Evolutionary conservation across 495 filamentous ascomycete genomes (phyloP).

Genomic region (Ascodesmis nigricans): DNA sequence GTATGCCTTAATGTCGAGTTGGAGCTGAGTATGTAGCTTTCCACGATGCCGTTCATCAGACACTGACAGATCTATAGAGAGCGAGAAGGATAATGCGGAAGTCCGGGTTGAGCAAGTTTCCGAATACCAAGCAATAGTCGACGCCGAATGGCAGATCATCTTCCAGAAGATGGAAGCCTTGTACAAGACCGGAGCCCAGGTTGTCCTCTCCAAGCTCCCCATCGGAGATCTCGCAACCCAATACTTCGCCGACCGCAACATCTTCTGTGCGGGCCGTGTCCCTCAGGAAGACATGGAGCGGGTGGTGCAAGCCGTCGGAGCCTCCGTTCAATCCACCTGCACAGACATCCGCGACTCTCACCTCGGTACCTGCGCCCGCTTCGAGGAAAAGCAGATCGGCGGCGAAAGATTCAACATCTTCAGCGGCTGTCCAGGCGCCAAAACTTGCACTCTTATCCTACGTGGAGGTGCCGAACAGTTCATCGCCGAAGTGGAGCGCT

Average conservation of each 20-base stretch:
- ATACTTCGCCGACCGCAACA: slow-evolving; percentile 88
- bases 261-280: slow-evolving; percentile 95
- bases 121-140: slow-evolving; percentile 97
- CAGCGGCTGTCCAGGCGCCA: slow-evolving; percentile 78
- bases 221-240: slow-evolving; percentile 96
- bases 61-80: slow-evolving; percentile 28
- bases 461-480: slow-evolving; percentile 96
- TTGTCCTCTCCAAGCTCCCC: slow-evolving; percentile 88
- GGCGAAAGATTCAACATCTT: slow-evolving; percentile 97
- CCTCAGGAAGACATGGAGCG: slow-evolving; percentile 86
- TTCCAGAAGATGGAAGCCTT: slow-evolving; percentile 94
- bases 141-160: slow-evolving; percentile 99
- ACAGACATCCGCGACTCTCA: slow-evolving; percentile 80
- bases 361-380: slow-evolving; percentile 70
- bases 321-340: slow-evolving; percentile 82
- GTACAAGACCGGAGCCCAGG: slow-evolving; percentile 81
- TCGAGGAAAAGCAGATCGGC: slow-evolving; percentile 93
- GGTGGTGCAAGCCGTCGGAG: slow-evolving; percentile 83
- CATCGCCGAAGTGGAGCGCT: slow-evolving; percentile 94
- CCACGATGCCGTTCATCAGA: no score
- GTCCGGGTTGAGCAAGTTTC: slow-evolving; percentile 95
- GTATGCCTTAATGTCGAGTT: slow-evolving; percentile 93
- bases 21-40: slow-evolving; percentile 45
- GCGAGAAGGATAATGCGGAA: slow-evolving; percentile 97
- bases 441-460: slow-evolving; percentile 89